Evolutionary conservation across 208 protist species (phyloP), one percentile per base, ranked within the genome.

Genomic region (Trypanosomatidae sp.): DNA sequence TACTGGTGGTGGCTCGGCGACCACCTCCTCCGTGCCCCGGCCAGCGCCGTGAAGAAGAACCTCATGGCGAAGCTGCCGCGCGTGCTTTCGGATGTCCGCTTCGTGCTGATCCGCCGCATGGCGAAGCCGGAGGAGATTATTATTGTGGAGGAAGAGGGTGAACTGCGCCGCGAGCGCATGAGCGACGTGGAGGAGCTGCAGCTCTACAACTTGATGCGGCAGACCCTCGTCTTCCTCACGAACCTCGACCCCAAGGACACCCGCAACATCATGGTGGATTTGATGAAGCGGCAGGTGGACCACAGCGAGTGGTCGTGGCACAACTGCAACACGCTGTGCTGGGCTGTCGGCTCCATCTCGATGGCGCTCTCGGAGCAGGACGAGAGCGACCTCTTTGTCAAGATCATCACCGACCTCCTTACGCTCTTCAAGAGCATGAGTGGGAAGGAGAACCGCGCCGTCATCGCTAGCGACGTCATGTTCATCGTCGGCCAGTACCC

Each of bases 401-500:
- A 82, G 19, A 99, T 99, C 50, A 98, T 99, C 64, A 97, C 97
- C 53, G 98, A 99, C 28, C 93, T 99, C 9, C 88, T 99, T 8
- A 91, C 91, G 2, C 84, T 99, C 28, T 99, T 98, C 80, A 98
- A 99, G 55, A 72, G 86, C 66, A 94, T 96, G 77, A 92, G 93
- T 28, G 96, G 96, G 0, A 99, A 99, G 79, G 98, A 99, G 67
- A 99, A 99, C 86, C 98, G 99, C 66, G 99, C 99, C 0, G 98
- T 99, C 12, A 98, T 99, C 76, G 99, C 99, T 1, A 98, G 91
- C 74, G 98, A 99, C 79, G 99, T 99, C 71, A 99, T 99, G 99
- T 99, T 99, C 84, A 98, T 99, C 56, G 99, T 99, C 1, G 98
- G 98, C 13, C 99, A 99, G 85, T 99, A 99, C 82, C 99, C 99